These are phyloP conservation scores for Melaleuca quinquenervia DNA, from an alignment of 345 rosid species.

Conservation along the genomic window DNA sequence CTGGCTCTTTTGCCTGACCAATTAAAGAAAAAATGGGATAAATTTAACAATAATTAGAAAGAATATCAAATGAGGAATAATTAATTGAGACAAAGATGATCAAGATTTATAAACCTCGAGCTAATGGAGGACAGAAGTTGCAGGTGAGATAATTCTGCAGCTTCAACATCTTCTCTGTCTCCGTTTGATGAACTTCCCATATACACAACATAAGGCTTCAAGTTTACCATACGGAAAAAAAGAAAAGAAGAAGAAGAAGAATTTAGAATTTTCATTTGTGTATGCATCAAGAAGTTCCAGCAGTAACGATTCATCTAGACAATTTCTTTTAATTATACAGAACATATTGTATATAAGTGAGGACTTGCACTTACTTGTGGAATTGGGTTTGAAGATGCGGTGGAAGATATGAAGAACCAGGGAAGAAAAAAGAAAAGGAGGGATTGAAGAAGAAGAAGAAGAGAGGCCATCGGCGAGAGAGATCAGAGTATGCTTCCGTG, in stretches of 20 bases:
- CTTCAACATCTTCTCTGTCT: background rate
- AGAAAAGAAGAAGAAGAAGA: background rate
- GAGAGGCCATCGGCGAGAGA: background rate
- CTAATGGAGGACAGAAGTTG: conserved; percentile 36
- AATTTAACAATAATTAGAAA: background rate
- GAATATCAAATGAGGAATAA: background rate
- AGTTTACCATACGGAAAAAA: background rate
- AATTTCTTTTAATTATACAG: background rate
- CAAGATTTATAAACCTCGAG: conserved; percentile 19
- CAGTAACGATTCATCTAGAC: background rate
- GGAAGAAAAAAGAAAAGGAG: conserved; percentile 8
- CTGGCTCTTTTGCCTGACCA: conserved; percentile 25
- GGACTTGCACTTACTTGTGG: conserved; percentile 16
- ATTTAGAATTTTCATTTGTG: background rate
- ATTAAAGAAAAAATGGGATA: background rate
- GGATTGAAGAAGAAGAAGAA: conserved; percentile 17
- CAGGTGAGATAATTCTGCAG: conserved; percentile 26
- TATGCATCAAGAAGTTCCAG: background rate
- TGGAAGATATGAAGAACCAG: background rate
- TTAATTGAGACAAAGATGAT: background rate
- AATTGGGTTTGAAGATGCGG: conserved; percentile 9
- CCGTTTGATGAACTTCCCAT: conserved; percentile 50
- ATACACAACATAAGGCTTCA: conserved; percentile 54
- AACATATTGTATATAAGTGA: background rate
- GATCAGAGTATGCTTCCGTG: background rate